phyloP scores from a whole-genome alignment of 768 basidiomycete genomes.

The Tylopilus sp. region DNA sequence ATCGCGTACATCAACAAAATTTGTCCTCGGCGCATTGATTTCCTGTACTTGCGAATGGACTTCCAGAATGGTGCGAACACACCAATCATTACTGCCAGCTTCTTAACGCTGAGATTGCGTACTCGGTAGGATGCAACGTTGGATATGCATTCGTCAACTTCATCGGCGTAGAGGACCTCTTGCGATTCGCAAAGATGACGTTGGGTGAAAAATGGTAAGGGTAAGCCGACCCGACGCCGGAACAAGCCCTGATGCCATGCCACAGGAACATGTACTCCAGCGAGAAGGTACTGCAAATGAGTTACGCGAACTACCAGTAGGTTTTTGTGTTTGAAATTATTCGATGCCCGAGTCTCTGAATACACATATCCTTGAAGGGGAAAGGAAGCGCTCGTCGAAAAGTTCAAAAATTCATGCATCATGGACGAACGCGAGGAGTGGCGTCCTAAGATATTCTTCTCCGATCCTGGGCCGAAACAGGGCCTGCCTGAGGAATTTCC shows the following conservation, averaged over 20 bases:
- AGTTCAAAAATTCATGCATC: constrained; percentile 88
- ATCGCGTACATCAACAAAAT: constrained; percentile 65
- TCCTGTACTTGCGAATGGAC: constrained; percentile 85
- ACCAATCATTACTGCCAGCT: neutral
- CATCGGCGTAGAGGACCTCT: constrained; percentile 70
- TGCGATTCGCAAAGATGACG: constrained; percentile 68
- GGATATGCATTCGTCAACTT: constrained; percentile 91
- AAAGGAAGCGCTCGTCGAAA: constrained; percentile 86
- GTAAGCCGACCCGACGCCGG: neutral
- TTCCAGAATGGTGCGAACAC: constrained; percentile 64
- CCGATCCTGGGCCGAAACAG: constrained; percentile 62
- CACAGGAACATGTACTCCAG: constrained; percentile 88
- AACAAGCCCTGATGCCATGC: constrained; percentile 2
- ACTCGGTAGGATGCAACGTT: constrained; percentile 63
- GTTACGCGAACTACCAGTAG: constrained; percentile 89
- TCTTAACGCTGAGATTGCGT: constrained; percentile 2
- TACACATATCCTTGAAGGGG: constrained; percentile 45
- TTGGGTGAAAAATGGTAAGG: constrained; percentile 80
- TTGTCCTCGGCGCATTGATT: constrained; percentile 76
- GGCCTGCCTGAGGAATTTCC: constrained; percentile 82
- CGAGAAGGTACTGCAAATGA: constrained; percentile 88
- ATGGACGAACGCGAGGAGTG: constrained; percentile 85
- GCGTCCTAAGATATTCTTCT: constrained; percentile 84
- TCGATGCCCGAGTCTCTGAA: constrained; percentile 10
- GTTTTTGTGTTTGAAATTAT: constrained; percentile 28